Percentiles rank a stretch among this genome's conserved stretches.
Evolutionary conservation across 1,284 basidiomycete species (phyloP).

Genomic region (Trichosporon sp.): DNA sequence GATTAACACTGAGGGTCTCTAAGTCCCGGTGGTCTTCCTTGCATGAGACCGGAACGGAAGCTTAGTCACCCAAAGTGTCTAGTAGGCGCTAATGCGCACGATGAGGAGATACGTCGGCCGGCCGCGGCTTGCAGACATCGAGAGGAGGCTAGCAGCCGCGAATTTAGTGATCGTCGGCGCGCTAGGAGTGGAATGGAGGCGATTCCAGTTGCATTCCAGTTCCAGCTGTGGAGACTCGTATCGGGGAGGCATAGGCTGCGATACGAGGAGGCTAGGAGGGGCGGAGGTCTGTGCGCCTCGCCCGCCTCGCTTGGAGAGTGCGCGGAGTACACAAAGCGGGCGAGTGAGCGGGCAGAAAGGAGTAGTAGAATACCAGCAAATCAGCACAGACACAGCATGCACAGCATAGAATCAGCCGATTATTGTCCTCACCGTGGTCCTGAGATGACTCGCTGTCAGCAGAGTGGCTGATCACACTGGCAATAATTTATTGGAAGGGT

Average conservation of each 20-base stretch:
- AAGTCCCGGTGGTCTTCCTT: not conserved
- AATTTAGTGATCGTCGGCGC: not conserved
- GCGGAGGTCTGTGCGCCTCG: not conserved
- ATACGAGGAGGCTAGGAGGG: not conserved
- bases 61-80: not conserved
- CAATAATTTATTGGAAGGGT: not conserved
- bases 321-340: not conserved
- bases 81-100: too few species aligned
- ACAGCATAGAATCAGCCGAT: not conserved
- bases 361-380: not conserved
- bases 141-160: not conserved
- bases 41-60: too few species aligned
- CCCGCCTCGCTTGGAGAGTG: too few species aligned
- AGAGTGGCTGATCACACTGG: not conserved
- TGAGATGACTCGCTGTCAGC: not conserved
- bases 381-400: not conserved
- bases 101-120: not conserved
- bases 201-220: not conserved
- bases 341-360: not conserved
- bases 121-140: not conserved
- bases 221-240: not conserved
- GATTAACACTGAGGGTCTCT: not conserved
- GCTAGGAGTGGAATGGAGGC: too few species aligned
- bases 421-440: too few species aligned
- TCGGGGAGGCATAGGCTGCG: not conserved